phyloP scores from a whole-genome alignment of 2,329 filamentous ascomycete species.

The Aschersonia sp. region DNA sequence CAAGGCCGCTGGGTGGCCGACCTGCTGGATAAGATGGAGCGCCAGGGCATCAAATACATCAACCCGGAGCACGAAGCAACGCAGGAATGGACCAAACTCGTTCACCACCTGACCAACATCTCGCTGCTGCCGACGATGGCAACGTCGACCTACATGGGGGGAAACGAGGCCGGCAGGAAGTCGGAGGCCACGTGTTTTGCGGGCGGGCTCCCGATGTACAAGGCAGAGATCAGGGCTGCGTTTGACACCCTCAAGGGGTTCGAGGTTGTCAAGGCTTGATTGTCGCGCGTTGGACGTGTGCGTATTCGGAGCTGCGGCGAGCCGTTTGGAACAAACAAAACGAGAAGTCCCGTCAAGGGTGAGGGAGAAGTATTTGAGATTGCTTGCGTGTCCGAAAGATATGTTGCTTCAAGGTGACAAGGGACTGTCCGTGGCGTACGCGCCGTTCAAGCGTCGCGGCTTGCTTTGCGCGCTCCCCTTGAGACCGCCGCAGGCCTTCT shows the following conservation, averaged over 20 bases:
- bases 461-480: no score
- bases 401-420: no score
- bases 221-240: slow-evolving; percentile 15
- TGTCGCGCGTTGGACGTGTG: no score
- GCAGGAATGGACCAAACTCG: slow-evolving; percentile 31
- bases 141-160: slow-evolving; percentile 40
- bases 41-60: slow-evolving; percentile 28
- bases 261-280: slow-evolving; percentile 8
- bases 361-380: no score
- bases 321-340: no score
- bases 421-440: no score
- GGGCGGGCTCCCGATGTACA: slow-evolving; percentile 23
- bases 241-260: slow-evolving; percentile 22
- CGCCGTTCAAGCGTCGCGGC: no score
- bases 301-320: no score
- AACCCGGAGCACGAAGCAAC: slow-evolving; percentile 31
- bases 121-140: slow-evolving; percentile 32
- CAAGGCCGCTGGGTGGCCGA: slow-evolving; percentile 43
- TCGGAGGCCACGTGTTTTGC: slow-evolving; percentile 36
- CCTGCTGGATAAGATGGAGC: slow-evolving; percentile 29
- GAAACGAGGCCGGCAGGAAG: slow-evolving; percentile 36
- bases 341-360: no score
- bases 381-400: no score
- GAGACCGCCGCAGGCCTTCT: no score
- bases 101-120: slow-evolving; percentile 29